Evolutionary conservation across 2,329 filamentous ascomycete genomes (phyloP).

Genomic region (Fusarium nisikadoi): DNA sequence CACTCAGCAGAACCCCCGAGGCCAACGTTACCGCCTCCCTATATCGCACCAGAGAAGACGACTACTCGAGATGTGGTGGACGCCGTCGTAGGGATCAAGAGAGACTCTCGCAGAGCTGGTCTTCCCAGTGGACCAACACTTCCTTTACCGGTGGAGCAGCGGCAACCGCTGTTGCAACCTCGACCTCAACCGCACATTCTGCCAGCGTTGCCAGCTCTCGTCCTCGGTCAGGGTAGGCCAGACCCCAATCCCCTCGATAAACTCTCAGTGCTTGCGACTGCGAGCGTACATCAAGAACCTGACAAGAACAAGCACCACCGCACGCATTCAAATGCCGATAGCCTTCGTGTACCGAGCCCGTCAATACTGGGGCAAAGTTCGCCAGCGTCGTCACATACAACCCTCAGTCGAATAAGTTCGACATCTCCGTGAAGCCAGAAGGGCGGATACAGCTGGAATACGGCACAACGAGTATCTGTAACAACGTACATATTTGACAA

Average conservation of each 20-base stretch:
- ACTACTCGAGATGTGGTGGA: constrained; percentile 43
- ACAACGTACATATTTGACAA: background rate
- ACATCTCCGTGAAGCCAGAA: constrained; percentile 39
- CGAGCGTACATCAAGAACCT: constrained; percentile 48
- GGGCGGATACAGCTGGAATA: constrained; percentile 34
- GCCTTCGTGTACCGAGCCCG: constrained; percentile 41
- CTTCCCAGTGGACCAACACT: constrained; percentile 6
- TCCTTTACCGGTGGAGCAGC: constrained; percentile 31
- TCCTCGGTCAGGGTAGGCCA: constrained; percentile 40
- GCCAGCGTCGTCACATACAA: constrained; percentile 36
- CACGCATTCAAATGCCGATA: constrained; percentile 34
- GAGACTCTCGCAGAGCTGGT: constrained; percentile 31
- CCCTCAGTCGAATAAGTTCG: constrained; percentile 38
- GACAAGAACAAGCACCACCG: constrained; percentile 38
- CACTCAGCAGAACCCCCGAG: constrained; percentile 31
- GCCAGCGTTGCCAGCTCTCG: constrained; percentile 37
- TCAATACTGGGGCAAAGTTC: constrained; percentile 35
- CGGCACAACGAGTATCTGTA: constrained; percentile 9
- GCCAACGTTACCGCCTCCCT: constrained; percentile 21
- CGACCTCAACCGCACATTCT: constrained; percentile 32
- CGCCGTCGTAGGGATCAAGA: constrained; percentile 43
- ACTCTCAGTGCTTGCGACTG: constrained; percentile 53
- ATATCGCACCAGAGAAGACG: constrained; percentile 28
- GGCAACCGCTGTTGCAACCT: constrained; percentile 37
- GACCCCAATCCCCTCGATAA: constrained; percentile 46